Conservation (phyloP, 2,329 filamentous ascomycete species). For the Exophiala dermatitidis region DNA sequence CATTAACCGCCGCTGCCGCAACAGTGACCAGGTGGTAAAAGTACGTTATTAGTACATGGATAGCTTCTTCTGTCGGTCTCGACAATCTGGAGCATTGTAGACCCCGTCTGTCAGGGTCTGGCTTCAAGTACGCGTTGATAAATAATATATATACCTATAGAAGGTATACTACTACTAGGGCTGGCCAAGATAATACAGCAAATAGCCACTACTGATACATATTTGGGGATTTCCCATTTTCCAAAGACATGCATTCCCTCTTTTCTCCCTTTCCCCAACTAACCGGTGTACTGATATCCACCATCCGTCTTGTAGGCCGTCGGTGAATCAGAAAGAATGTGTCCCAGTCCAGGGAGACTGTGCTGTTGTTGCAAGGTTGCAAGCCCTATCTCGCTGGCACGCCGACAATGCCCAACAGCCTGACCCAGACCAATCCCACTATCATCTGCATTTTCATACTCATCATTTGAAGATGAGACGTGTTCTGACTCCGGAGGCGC, state of each 20-base stretch:
- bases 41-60: no score
- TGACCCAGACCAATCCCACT: slow-evolving; percentile 23
- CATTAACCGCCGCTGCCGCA: background rate
- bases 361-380: slow-evolving; percentile 1
- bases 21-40: no score
- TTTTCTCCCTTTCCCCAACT: background rate
- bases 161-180: no score
- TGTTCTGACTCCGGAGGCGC: slow-evolving; percentile 12
- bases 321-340: slow-evolving; percentile 11
- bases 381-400: slow-evolving; percentile 14
- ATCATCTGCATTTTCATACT: slow-evolving; percentile 25
- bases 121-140: no score
- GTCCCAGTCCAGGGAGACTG: slow-evolving; percentile 14
- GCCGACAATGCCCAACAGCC: slow-evolving; percentile 15
- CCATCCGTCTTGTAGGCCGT: background rate
- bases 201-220: no score
- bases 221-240: background rate
- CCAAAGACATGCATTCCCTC: background rate
- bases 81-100: no score
- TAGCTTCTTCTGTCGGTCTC: no score
- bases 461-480: slow-evolving; percentile 2
- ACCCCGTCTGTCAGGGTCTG: no score
- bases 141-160: no score
- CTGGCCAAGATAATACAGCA: no score
- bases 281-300: slow-evolving; percentile 12